Evolutionary conservation across 768 basidiomycete genomes (phyloP).

Genomic region (Lyophyllum shimeji): DNA sequence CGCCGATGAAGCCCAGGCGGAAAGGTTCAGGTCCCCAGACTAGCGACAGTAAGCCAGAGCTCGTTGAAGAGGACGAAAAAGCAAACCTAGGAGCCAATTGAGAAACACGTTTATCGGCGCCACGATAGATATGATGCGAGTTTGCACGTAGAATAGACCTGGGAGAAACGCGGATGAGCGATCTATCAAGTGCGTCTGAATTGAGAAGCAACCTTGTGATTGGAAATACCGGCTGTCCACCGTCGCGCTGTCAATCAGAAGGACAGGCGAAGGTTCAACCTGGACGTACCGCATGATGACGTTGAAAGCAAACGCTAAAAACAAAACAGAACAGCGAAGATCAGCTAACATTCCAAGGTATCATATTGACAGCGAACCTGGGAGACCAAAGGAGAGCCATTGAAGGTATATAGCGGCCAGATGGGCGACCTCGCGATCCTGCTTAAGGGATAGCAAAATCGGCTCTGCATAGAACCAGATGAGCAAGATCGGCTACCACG

Average conservation of each 20-base stretch:
- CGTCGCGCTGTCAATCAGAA: background rate
- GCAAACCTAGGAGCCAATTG: slow-evolving; percentile 76
- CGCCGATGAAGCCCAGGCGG: slow-evolving; percentile 86
- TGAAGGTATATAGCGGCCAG: slow-evolving; percentile 75
- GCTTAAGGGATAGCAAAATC: slow-evolving; percentile 70
- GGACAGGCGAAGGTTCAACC: background rate
- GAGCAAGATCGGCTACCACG: slow-evolving; percentile 46
- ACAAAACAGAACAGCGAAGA: background rate
- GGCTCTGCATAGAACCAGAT: slow-evolving; percentile 84
- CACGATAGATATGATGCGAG: slow-evolving; percentile 74
- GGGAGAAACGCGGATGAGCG: background rate
- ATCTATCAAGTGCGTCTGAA: too few relatives aligned
- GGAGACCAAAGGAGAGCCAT: slow-evolving; percentile 74
- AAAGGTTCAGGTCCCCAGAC: slow-evolving; percentile 83
- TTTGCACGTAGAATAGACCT: slow-evolving; percentile 86
- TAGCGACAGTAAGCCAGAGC: slow-evolving; percentile 11
- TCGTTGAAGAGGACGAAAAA: background rate
- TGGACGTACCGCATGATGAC: slow-evolving; percentile 42
- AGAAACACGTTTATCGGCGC: slow-evolving; percentile 83
- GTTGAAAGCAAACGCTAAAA: slow-evolving; percentile 47
- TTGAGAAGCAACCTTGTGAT: slow-evolving; percentile 58
- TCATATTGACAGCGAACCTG: slow-evolving; percentile 40
- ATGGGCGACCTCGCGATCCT: slow-evolving; percentile 81
- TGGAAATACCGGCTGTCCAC: slow-evolving; percentile 67
- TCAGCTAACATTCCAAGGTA: slow-evolving; percentile 1